Conservation (phyloP, 1,139 yeast species). For the Candida sp. region DNA sequence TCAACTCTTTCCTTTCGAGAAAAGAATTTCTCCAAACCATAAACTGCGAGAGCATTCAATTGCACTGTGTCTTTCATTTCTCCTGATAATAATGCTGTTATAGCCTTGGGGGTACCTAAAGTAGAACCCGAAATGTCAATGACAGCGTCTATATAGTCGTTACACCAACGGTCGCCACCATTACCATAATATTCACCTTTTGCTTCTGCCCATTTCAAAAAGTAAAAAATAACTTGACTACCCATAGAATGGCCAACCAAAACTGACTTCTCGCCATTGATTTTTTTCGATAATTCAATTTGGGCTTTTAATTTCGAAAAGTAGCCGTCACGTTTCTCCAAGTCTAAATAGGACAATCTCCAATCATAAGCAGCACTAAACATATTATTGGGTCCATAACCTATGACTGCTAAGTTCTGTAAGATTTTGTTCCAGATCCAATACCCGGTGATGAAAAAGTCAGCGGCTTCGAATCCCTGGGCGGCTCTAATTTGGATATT, state of each 20-base stretch:
- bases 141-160: slow-evolving; percentile 72
- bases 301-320: slow-evolving; percentile 71
- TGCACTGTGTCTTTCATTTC: slow-evolving; percentile 99
- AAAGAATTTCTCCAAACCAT: slow-evolving; percentile 91
- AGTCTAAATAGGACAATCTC: slow-evolving; percentile 86
- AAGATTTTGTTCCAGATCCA: slow-evolving; percentile 98
- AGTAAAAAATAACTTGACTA: slow-evolving; percentile 80
- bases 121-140: slow-evolving; percentile 86
- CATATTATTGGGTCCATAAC: slow-evolving; percentile 92
- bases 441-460: slow-evolving; percentile 93
- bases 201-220: slow-evolving; percentile 96
- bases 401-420: slow-evolving; percentile 90
- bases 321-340: slow-evolving; percentile 83
- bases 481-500: slow-evolving; percentile 81
- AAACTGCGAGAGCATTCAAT: slow-evolving; percentile 86
- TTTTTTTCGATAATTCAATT: slow-evolving; percentile 52
- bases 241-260: slow-evolving; percentile 97
- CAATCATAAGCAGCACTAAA: slow-evolving; percentile 91
- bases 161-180: slow-evolving; percentile 88
- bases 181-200: slow-evolving; percentile 75
- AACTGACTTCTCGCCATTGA: slow-evolving; percentile 70
- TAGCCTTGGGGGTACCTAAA: slow-evolving; percentile 91
- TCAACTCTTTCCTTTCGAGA: slow-evolving; percentile 86
- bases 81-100: slow-evolving; percentile 88
- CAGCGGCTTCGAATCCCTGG: slow-evolving; percentile 96